Conservation (phyloP, 768 basidiomycete genomes). For the Suillus subalutaceus region DNA sequence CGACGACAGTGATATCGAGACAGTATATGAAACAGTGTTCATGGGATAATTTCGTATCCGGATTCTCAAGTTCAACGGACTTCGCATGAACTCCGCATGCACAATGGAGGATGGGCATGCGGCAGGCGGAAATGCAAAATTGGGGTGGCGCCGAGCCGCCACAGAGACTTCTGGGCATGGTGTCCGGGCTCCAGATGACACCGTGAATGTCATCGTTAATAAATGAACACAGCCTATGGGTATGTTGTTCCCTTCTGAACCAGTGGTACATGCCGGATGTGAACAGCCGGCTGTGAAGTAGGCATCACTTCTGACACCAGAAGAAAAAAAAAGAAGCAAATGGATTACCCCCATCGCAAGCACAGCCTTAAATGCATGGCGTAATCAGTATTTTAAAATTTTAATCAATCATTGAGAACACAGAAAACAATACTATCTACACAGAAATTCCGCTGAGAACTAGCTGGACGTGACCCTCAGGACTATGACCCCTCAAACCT, state of each 20-base stretch:
- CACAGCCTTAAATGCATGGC: neutral
- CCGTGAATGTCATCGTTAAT: neutral
- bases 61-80: neutral
- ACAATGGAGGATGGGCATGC: neutral
- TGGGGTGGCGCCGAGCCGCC: neutral
- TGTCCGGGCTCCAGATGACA: neutral
- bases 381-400: neutral
- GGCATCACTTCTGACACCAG: neutral
- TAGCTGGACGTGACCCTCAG: constrained; percentile 2
- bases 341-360: neutral
- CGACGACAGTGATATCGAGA: neutral
- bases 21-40: neutral
- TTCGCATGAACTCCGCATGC: neutral
- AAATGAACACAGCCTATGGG: constrained; percentile 1
- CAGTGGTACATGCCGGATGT: neutral
- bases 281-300: neutral
- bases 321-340: neutral
- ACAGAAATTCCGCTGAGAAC: neutral
- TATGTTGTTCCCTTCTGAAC: neutral
- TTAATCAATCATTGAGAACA: neutral
- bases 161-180: neutral
- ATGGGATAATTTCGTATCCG: neutral
- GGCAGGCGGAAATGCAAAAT: neutral
- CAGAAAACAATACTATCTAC: neutral
- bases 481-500: neutral